These are phyloP conservation scores for Austroboletus rostrupii DNA, from an alignment of 1,284 basidiomycete species.

Conservation along the genomic window DNA sequence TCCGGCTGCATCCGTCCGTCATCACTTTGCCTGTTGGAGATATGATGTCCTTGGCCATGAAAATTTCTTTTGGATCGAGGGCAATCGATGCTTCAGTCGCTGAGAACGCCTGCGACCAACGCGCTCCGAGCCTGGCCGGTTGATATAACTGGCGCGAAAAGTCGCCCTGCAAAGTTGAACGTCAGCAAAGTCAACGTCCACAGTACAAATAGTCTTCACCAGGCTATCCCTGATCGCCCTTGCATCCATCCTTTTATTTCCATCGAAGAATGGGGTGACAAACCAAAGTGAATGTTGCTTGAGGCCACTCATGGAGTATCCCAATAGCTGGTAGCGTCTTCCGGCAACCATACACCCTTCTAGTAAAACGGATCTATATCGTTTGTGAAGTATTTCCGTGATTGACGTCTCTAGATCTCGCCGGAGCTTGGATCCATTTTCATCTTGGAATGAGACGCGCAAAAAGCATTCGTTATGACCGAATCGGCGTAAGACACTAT, in stretches of 20 bases:
- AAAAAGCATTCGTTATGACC: slow-evolving; percentile 51
- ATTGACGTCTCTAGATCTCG: slow-evolving; percentile 48
- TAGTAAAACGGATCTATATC: slow-evolving; percentile 43
- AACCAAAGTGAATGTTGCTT: slow-evolving; percentile 61
- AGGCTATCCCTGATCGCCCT: slow-evolving; percentile 31
- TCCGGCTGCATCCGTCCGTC: slow-evolving; percentile 47
- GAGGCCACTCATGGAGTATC: slow-evolving; percentile 59
- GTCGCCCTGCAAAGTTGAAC: slow-evolving; percentile 31
- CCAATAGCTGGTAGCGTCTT: slow-evolving; percentile 52
- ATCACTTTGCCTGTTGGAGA: slow-evolving; percentile 31
- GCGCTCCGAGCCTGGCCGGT: slow-evolving; percentile 48
- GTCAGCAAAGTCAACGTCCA: slow-evolving; percentile 1
- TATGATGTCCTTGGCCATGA: slow-evolving; percentile 23
- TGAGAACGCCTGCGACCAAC: slow-evolving; percentile 52
- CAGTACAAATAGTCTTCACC: slow-evolving; percentile 19
- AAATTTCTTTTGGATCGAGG: slow-evolving; percentile 32
- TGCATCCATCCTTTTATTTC: slow-evolving; percentile 23
- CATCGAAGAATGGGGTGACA: slow-evolving; percentile 41
- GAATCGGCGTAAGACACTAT: slow-evolving; percentile 54
- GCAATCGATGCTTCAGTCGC: slow-evolving; percentile 43
- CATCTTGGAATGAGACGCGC: slow-evolving; percentile 63
- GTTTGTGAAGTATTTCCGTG: slow-evolving; percentile 36
- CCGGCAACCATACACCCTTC: slow-evolving; percentile 52
- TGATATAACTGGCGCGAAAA: slow-evolving; percentile 32
- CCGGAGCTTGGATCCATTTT: slow-evolving; percentile 47